These are phyloP conservation scores for Mrakia hoshinonis DNA, from an alignment of 768 basidiomycete genomes.

Conservation along the genomic window DNA sequence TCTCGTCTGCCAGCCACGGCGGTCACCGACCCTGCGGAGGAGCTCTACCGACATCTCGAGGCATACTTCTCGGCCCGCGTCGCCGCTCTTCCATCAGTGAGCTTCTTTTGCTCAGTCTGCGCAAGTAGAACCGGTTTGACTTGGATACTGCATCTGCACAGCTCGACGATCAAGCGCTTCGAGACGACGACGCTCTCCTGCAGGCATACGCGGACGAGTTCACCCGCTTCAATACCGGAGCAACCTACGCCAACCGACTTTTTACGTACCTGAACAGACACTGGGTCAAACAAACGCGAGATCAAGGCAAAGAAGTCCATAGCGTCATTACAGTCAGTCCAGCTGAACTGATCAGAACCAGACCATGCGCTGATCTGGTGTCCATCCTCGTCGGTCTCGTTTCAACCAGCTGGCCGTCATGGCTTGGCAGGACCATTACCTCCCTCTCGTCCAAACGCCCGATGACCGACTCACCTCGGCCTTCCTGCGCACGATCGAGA, in stretches of 20 bases:
- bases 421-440: too few relatives aligned
- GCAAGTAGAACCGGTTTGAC: too few relatives aligned
- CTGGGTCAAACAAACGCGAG: constrained; percentile 92
- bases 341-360: too few relatives aligned
- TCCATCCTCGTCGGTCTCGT: too few relatives aligned
- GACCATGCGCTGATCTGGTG: too few relatives aligned
- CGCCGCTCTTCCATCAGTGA: neutral
- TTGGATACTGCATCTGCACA: constrained; percentile 36
- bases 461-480: too few relatives aligned
- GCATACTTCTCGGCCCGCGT: too few relatives aligned
- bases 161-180: constrained; percentile 63
- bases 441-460: too few relatives aligned
- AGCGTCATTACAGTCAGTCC: too few relatives aligned
- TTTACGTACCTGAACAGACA: constrained; percentile 98
- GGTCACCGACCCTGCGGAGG: constrained; percentile 51
- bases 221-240: constrained; percentile 92
- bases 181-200: constrained; percentile 78
- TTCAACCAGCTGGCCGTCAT: too few relatives aligned
- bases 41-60: neutral
- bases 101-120: neutral
- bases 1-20: constrained; percentile 69
- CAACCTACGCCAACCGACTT: constrained; percentile 90
- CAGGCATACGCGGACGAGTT: constrained; percentile 86
- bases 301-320: too few relatives aligned
- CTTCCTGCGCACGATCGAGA: too few relatives aligned